Base-by-base conservation (phyloP, 805 yeast genomes). In the Candida dendrica region DNA sequence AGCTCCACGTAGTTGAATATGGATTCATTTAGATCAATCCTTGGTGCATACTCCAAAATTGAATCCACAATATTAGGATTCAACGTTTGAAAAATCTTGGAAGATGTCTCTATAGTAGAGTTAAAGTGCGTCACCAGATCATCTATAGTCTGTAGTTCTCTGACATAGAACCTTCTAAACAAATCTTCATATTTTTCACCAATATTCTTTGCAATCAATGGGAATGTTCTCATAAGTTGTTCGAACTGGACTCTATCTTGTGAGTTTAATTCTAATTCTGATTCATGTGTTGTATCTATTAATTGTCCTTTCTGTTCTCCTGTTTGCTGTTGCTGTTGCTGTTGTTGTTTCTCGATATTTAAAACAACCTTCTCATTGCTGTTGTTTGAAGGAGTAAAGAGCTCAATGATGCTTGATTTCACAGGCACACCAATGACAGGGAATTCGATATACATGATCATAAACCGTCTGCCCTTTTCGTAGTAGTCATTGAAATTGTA, bases 1-100 rank as follows among this genome's bases (percentile, higher is more conserved):
- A 71, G 51, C 51, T 90, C 96, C 14, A 86, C 80, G 50, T 86
- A 86, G 42, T 77, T 78, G 51, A 79, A 82, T 2, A 88, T 67
- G 36, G 78, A 65, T 43, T 67, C 68, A 48, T 68, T 75, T 47
- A 78, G 60, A 43, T 81, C 77, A 15, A 71, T 45, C 1, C 54
- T 59, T 0, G 75, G 72, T 34, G 66, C 59, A 11, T 29, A 33
- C 15, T 52, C 46, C 7, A 51, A 43, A 9, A 63, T 49, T 4
- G 50, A 40, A 3, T 65, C 49, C 5, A 59, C 46, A 3, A 53
- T 39, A 6, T 52, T 56, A n/a, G 45, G 47, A 16, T 40, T 46
- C 11, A 61, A 38, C 5, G 55, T 40, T 34, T 56, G 57, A 27
- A 61, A 58, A 3, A 60, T 54, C n/a, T 49, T 50, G 0, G 60